Evolutionary conservation across 805 yeast genomes (phyloP).

Genomic region (Hanseniaspora vineae): DNA sequence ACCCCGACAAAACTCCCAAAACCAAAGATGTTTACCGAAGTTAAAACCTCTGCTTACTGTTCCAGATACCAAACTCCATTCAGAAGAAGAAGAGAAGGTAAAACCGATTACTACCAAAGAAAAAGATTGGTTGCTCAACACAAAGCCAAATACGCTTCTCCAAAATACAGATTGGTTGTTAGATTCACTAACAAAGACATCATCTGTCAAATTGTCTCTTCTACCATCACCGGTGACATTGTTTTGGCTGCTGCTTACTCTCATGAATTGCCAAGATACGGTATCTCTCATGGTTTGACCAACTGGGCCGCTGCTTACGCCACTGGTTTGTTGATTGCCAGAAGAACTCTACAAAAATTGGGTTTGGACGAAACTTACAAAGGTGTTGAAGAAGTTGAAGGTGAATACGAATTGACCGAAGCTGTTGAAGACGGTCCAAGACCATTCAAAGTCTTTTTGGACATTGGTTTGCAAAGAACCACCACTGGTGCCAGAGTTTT

Average conservation of each 20-base stretch:
- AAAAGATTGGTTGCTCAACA: slow-evolving; percentile 99
- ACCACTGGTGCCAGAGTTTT: slow-evolving; percentile 99
- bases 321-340: slow-evolving; percentile 94
- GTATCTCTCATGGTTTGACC: slow-evolving; percentile 96
- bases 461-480: slow-evolving; percentile 99
- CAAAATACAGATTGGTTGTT: slow-evolving; percentile 98
- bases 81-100: slow-evolving; percentile 99
- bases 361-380: slow-evolving; percentile 95
- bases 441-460: slow-evolving; percentile 99
- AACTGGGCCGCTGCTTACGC: slow-evolving; percentile 99
- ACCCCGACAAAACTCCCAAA: neutral
- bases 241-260: slow-evolving; percentile 97
- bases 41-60: slow-evolving; percentile 88
- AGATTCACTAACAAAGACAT: slow-evolving; percentile 99
- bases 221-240: slow-evolving; percentile 93
- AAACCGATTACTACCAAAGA: slow-evolving; percentile 99
- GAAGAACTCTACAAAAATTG: slow-evolving; percentile 96
- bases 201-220: slow-evolving; percentile 93
- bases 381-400: slow-evolving; percentile 99
- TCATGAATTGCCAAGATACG: slow-evolving; percentile 96
- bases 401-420: slow-evolving; percentile 97
- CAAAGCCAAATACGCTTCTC: slow-evolving; percentile 99
- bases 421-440: slow-evolving; percentile 99
- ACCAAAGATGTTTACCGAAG: slow-evolving; percentile 52
- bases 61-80: slow-evolving; percentile 99